A percentile compares a stretch with the other conserved stretches of the same genome.
Conservation (phyloP, 2,329 filamentous ascomycete species). For the Sphaceloma murrayae region DNA sequence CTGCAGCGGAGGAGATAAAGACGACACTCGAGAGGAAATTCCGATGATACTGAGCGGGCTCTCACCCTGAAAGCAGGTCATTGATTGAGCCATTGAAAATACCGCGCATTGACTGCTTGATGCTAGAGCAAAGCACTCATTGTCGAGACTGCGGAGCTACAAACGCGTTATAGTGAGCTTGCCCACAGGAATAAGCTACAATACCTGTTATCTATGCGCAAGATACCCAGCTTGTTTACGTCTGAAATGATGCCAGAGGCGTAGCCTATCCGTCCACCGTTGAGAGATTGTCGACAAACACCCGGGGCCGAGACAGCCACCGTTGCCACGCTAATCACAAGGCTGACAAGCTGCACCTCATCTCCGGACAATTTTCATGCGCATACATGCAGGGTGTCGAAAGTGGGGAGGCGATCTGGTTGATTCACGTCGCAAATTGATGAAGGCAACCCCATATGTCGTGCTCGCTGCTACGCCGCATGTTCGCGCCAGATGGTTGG, state of each 20-base stretch:
- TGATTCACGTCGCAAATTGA: slow-evolving; percentile 1
- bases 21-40: slow-evolving; percentile 2
- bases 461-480: not conserved
- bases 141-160: too few species aligned
- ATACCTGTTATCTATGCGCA: too few species aligned
- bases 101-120: too few species aligned
- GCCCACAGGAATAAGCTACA: too few species aligned
- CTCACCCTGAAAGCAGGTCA: too few species aligned
- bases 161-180: too few species aligned
- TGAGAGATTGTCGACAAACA: not conserved
- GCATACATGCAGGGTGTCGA: too few species aligned
- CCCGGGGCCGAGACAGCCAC: not conserved
- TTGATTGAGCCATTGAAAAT: too few species aligned
- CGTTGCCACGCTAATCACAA: not conserved
- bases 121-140: too few species aligned
- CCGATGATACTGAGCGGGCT: not conserved
- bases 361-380: not conserved
- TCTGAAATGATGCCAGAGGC: too few species aligned
- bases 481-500: not conserved
- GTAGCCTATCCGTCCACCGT: too few species aligned
- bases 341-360: not conserved
- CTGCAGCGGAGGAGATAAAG: slow-evolving; percentile 4
- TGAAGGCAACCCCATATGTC: not conserved
- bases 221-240: too few species aligned
- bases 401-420: not conserved